Conservation (phyloP, 345 rosid genomes). For the Laguncularia racemosa region DNA sequence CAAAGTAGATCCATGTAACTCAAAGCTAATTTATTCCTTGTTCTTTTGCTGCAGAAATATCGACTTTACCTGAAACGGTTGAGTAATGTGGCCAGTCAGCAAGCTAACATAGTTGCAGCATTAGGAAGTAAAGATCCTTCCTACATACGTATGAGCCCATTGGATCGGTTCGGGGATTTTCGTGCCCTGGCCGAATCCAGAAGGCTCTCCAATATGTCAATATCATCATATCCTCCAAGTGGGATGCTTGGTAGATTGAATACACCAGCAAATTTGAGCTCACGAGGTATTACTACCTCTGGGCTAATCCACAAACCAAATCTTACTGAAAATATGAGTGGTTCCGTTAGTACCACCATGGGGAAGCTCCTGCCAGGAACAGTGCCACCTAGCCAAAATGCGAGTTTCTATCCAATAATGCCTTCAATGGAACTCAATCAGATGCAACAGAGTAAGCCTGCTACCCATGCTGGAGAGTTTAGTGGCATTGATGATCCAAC, state of each 20-base stretch:
- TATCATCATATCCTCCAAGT: conserved; percentile 44
- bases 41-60: conserved; percentile 49
- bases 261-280: conserved; percentile 54
- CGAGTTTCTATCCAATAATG: conserved; percentile 59
- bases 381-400: conserved; percentile 30
- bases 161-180: conserved; percentile 41
- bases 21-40: conserved; percentile 12
- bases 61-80: conserved; percentile 72
- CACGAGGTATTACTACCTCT: conserved; percentile 49
- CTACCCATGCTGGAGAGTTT: conserved; percentile 21
- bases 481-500: conserved; percentile 14
- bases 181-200: conserved; percentile 38
- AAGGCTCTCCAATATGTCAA: conserved; percentile 41
- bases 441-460: conserved; percentile 44
- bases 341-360: conserved; percentile 22
- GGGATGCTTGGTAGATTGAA: conserved; percentile 68
- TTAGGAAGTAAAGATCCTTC: conserved; percentile 48
- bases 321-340: conserved; percentile 29
- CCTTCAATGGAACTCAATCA: conserved; percentile 63
- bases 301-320: conserved; percentile 33
- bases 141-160: conserved; percentile 47
- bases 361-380: conserved; percentile 42
- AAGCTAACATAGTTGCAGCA: conserved; percentile 48
- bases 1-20: background rate
- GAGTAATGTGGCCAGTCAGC: conserved; percentile 55